Base-by-base conservation (phyloP, 2,329 filamentous ascomycete species). In the Waltergamsia citrina region DNA sequence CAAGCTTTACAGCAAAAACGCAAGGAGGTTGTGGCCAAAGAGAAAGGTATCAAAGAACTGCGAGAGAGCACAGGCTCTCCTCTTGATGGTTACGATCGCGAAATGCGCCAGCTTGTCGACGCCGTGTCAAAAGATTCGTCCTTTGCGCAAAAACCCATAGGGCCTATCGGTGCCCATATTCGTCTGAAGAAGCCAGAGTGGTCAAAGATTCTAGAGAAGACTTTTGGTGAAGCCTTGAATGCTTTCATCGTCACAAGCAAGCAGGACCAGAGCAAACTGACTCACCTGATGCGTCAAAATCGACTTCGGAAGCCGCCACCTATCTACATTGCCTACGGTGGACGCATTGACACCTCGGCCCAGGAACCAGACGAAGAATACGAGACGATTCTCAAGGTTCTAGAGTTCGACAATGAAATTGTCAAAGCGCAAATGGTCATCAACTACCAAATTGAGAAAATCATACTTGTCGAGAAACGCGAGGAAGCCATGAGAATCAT, bases 371-470 rank as follows among this genome's bases (percentile, higher is more conserved):
- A 85, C 41, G 41, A 60, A 11, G 57, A 68, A 3, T 83, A 84
- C 37, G 73, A 85, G 43, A 98, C 92, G 0, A 79, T 90, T 41
- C 62, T 95, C 29, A 74, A 85, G 33, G 76, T 85, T 2, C 65
- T 98, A 34, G 80, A 86, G 56, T 83, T 96, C 41, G 84, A 92
- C 40, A 77, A 90, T 43, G 73, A 83, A 15, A 59, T 83, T 28
- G 80, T 95, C 15, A 78, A 78, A 32, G 82, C 86, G 40, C 80
- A 87, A 38, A 63, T 96, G 30, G 81, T 98, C 48, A 92, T 96
- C 52, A 81, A 79, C 41, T 72, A 86, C 45, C 60, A 63, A 6
- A 85, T 95, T 34, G 92, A 98, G 41, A 88, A 95, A 53, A 76
- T 81, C 7, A 74, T 94, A 6, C 65, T 98, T 1, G 76, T 95